Conservation (phyloP, 108 stramenopile genomes). For the Cyclostephanos invisitatus region DNA sequence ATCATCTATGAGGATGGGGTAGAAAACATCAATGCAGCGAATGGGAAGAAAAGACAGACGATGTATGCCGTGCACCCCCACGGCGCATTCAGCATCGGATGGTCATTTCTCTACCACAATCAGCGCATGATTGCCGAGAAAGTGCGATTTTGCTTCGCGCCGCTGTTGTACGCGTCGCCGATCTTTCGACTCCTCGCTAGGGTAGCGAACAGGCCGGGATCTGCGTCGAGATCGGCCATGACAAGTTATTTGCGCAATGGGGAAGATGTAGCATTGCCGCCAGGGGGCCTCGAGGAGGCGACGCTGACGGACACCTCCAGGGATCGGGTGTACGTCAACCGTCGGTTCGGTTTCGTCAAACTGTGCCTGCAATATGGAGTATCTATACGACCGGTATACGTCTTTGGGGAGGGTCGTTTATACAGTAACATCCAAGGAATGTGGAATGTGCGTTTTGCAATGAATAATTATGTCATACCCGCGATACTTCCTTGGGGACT, state of each 20-base stretch:
- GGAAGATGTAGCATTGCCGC: constrained; percentile 55
- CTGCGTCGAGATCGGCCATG: constrained; percentile 45
- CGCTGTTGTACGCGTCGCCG: constrained; percentile 54
- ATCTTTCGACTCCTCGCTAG: constrained; percentile 61
- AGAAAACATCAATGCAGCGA: constrained; percentile 17
- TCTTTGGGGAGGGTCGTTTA: constrained; percentile 60
- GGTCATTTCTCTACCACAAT: constrained; percentile 47
- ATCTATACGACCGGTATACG: constrained; percentile 62
- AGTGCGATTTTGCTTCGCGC: constrained; percentile 63
- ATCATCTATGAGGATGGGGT: constrained; percentile 45
- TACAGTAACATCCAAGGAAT: constrained; percentile 60
- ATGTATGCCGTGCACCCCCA: constrained; percentile 67
- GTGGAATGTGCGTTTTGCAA: constrained; percentile 39
- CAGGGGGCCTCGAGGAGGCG: constrained; percentile 82
- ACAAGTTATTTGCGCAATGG: constrained; percentile 27
- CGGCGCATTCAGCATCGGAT: constrained; percentile 64
- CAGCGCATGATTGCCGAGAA: constrained; percentile 23
- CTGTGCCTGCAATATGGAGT: constrained; percentile 63
- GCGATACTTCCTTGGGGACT: constrained; percentile 53
- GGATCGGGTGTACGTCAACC: constrained; percentile 67
- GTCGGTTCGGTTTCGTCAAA: constrained; percentile 65
- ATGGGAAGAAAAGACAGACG: constrained; percentile 25
- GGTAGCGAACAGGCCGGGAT: constrained; percentile 49
- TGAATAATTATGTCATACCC: constrained; percentile 45
- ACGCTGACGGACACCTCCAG: constrained; percentile 45